Evolutionary conservation across 768 basidiomycete species (phyloP).

Genomic region (Mycena venus): DNA sequence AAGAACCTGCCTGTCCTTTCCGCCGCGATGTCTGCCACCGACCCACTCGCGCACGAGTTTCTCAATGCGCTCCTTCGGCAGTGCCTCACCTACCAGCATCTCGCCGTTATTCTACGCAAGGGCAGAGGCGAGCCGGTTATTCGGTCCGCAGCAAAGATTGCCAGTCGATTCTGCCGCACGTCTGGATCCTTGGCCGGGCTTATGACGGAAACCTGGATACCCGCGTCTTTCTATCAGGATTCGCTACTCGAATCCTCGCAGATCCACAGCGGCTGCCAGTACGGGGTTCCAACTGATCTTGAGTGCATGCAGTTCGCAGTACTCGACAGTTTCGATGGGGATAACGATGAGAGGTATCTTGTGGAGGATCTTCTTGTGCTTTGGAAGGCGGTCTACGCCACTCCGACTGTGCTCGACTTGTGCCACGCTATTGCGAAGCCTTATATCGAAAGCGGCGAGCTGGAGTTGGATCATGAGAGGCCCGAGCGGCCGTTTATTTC

Average conservation of each 20-base stretch:
- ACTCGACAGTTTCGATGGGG: neutral
- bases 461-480: neutral
- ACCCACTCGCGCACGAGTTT: neutral
- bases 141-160: neutral
- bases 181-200: neutral
- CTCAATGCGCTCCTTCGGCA: conserved; percentile 7
- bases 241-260: neutral
- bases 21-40: neutral
- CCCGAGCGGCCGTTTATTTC: neutral
- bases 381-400: neutral
- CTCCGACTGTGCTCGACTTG: neutral
- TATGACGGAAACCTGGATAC: neutral
- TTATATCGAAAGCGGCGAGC: neutral
- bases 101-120: conserved; percentile 8
- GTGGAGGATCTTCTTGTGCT: neutral
- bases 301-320: conserved; percentile 12
- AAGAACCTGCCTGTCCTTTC: neutral
- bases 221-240: neutral
- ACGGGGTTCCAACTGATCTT: neutral
- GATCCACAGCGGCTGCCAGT: neutral
- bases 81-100: neutral
- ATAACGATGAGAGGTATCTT: neutral
- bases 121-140: neutral
- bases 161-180: neutral
- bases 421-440: neutral